These are phyloP conservation scores for Boletus sensibilis DNA, from an alignment of 768 basidiomycete species.

Conservation along the genomic window DNA sequence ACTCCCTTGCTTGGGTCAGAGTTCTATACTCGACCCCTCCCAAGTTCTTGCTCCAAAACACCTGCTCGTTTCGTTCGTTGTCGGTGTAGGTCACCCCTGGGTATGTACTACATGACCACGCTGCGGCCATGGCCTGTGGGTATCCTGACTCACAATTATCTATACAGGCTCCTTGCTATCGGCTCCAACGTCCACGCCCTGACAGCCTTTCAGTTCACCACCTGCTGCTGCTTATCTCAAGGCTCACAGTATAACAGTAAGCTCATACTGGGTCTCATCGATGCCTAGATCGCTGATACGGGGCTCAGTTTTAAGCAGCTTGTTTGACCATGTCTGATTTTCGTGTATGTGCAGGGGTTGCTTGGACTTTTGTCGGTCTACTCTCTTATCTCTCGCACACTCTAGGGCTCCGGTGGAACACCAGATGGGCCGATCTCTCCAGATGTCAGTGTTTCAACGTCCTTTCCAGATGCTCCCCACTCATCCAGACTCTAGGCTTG, in stretches of 20 bases:
- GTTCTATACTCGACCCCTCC: no score
- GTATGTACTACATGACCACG: neutral
- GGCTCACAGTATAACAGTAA: slow-evolving; percentile 1
- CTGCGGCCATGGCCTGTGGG: neutral
- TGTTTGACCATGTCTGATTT: slow-evolving; percentile 5
- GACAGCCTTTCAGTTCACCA: neutral
- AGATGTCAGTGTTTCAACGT: slow-evolving; percentile 25
- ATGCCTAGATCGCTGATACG: slow-evolving; percentile 5
- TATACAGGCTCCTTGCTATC: neutral
- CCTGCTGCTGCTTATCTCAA: neutral
- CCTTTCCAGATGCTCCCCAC: neutral
- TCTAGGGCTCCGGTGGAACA: slow-evolving; percentile 8
- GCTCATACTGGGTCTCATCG: neutral
- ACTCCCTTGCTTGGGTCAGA: neutral
- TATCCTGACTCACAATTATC: neutral
- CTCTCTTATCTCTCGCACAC: neutral
- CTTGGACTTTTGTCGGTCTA: neutral
- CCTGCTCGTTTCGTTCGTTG: neutral
- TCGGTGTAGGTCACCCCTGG: neutral
- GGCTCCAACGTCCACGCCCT: neutral
- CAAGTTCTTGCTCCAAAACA: neutral
- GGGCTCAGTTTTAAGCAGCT: neutral
- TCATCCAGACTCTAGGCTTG: slow-evolving; percentile 42
- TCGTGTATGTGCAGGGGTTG: slow-evolving; percentile 10
- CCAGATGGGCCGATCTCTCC: slow-evolving; percentile 14